These are phyloP conservation scores for Staphylotrichum tortipilum DNA, from an alignment of 495 filamentous ascomycete genomes.

Conservation along the genomic window DNA sequence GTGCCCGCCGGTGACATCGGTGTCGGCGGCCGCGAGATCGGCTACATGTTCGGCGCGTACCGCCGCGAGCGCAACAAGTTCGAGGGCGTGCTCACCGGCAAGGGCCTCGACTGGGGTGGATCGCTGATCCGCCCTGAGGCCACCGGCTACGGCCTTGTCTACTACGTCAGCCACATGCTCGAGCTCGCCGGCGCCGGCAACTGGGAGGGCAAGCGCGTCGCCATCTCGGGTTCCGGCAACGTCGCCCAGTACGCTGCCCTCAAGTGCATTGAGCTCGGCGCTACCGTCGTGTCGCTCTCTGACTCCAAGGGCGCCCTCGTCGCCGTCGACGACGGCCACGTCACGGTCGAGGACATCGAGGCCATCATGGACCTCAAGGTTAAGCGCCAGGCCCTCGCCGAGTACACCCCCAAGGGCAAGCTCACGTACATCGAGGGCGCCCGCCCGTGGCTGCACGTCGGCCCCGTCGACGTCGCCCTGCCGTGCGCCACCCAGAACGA, in stretches of 20 bases:
- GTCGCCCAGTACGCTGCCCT: slow-evolving; percentile 97
- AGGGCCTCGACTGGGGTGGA: slow-evolving; percentile 89
- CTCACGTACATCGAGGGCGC: slow-evolving; percentile 85
- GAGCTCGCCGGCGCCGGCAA: slow-evolving; percentile 76
- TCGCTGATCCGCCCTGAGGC: slow-evolving; percentile 93
- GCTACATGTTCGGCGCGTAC: slow-evolving; percentile 95
- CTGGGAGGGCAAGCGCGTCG: slow-evolving; percentile 87
- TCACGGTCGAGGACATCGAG: slow-evolving; percentile 70
- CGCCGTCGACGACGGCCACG: slow-evolving; percentile 52
- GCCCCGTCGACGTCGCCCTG: slow-evolving; percentile 81
- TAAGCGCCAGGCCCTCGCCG: slow-evolving; percentile 69
- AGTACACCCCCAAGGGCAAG: slow-evolving; percentile 45
- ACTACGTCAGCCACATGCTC: slow-evolving; percentile 98
- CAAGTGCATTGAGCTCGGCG: slow-evolving; percentile 94
- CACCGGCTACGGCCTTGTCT: slow-evolving; percentile 93
- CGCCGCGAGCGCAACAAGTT: slow-evolving; percentile 77
- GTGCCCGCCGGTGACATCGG: slow-evolving; percentile 94
- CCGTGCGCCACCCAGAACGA: slow-evolving; percentile 97
- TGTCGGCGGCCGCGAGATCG: slow-evolving; percentile 80
- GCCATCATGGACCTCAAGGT: slow-evolving; percentile 79
- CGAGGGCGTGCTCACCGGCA: slow-evolving; percentile 94
- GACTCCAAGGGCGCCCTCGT: slow-evolving; percentile 83
- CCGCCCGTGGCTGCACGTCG: slow-evolving; percentile 84
- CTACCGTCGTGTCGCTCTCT: slow-evolving; percentile 84
- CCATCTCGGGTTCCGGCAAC: slow-evolving; percentile 95